Evolutionary conservation across 2,329 filamentous ascomycete genomes (phyloP).

Genomic region (Cladosporium sp.): DNA sequence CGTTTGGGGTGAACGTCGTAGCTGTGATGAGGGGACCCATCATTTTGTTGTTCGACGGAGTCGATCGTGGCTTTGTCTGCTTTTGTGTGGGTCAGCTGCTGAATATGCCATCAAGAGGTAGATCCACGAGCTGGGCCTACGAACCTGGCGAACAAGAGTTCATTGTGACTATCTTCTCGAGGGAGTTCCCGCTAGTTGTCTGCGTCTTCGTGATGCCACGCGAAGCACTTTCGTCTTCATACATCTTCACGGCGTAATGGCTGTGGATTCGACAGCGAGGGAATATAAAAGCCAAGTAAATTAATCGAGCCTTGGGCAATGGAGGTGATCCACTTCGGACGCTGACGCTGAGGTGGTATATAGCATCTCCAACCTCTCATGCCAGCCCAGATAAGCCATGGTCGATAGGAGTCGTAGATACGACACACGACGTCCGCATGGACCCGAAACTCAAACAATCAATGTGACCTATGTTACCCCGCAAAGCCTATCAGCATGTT

Average conservation of each 20-base stretch:
- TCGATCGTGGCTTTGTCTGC: background rate
- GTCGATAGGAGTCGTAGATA: too few relatives aligned
- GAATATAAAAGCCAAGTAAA: too few relatives aligned
- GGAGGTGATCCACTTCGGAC: too few relatives aligned
- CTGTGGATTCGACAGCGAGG: too few relatives aligned
- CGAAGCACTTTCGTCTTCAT: background rate
- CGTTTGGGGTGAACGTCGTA: conserved; percentile 46
- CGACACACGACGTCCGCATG: too few relatives aligned
- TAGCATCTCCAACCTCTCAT: too few relatives aligned
- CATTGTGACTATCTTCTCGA: background rate
- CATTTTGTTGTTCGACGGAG: background rate
- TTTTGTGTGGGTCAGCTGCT: background rate
- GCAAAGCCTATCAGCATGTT: background rate
- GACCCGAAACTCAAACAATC: too few relatives aligned
- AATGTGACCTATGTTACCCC: too few relatives aligned
- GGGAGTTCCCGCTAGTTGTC: background rate
- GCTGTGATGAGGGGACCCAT: background rate
- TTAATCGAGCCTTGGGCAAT: too few relatives aligned
- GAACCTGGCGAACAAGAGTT: background rate
- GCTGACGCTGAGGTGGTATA: too few relatives aligned
- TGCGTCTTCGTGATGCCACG: too few relatives aligned
- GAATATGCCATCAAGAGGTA: background rate
- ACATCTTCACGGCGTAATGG: background rate
- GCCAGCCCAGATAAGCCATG: background rate
- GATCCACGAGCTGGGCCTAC: background rate